A percentile compares a stretch with the other conserved stretches of the same genome.
Evolutionary conservation across 768 basidiomycete species (phyloP).

Genomic region (Chalciporus chontae): DNA sequence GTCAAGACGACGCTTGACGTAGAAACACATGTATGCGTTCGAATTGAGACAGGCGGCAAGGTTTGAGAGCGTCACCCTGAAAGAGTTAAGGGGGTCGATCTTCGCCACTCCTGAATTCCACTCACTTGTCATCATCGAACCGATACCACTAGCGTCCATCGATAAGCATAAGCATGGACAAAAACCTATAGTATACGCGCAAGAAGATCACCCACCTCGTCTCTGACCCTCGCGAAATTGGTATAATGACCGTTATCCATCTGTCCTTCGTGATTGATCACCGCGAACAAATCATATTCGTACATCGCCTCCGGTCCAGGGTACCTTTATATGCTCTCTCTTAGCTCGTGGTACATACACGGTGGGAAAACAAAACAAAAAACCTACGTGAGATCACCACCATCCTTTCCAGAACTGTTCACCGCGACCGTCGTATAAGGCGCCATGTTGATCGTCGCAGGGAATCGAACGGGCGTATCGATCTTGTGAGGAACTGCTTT

Average conservation of each 20-base stretch:
- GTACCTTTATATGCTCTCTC: constrained; percentile 37
- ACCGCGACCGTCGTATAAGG: constrained; percentile 72
- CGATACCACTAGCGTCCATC: constrained; percentile 91
- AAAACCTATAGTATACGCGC: too few relatives aligned
- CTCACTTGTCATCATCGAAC: constrained; percentile 91
- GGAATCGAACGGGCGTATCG: constrained; percentile 78
- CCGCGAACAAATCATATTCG: constrained; percentile 88
- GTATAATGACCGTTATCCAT: constrained; percentile 96
- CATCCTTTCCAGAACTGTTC: constrained; percentile 47
- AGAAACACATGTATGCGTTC: constrained; percentile 92
- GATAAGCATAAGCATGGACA: too few relatives aligned
- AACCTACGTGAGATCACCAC: constrained; percentile 26
- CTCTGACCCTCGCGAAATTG: constrained; percentile 77
- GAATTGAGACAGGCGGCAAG: constrained; percentile 67
- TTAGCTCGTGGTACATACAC: too few relatives aligned
- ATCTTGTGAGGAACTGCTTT: constrained; percentile 80
- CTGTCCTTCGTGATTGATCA: constrained; percentile 92
- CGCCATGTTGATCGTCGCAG: constrained; percentile 82
- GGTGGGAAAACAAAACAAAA: too few relatives aligned
- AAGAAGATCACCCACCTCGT: constrained; percentile 59
- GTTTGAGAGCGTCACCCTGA: constrained; percentile 68
- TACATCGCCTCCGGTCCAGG: constrained; percentile 68
- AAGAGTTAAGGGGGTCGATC: too few relatives aligned
- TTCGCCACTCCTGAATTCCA: constrained; percentile 5
- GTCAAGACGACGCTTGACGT: constrained; percentile 85